Base-by-base conservation (phyloP, 225 moss, liverwort and hornwort species). In the Bryoerythrophyllum caledonicum region DNA sequence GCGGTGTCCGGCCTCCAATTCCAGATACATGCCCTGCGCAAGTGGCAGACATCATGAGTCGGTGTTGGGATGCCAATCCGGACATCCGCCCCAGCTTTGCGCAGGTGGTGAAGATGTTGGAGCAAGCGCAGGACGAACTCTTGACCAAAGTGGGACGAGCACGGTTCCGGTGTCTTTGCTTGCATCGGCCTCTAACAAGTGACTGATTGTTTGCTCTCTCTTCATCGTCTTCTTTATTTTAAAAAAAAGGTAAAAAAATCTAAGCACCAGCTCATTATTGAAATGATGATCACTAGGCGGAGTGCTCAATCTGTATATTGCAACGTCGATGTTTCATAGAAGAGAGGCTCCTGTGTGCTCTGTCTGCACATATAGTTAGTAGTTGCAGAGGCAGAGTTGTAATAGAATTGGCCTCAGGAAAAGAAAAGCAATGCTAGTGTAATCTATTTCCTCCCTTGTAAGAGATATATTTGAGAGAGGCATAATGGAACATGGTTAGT, bases 41-140 rank as follows among this genome's bases (percentile, higher is more conserved):
- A n/a, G 85, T 99, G 71, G 88, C 87, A 62, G 97, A 99, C 24
- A 99, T 99, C 51, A 99, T 99, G 97, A 86, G 89, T 60, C 90
- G 97, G 35, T 99, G 97, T 80, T 99, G 97, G 97, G 97, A 99
- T 83, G 89, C 91, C 2, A 95, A 89, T 83, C 88, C 94, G 41
- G 97, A 99, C 65, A 74, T 89, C 49, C 91, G 97, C 43, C 97
- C 97, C 68, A 85, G 83, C 74, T 99, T 93, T 82, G 83, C 85
- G 21, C 94, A 93, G 77, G 88, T 99, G 63, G 97, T 99, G 68
- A 89, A 84, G 77, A 86, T 99, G 93, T 76, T 99, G 85, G 93
- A 99, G 84, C 86, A 91, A 80, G 97, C 97, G 1, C 94, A 99
- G 75, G 90, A 90, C 65, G 97, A 99, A 55, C 86, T 99, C 4